A percentile compares a stretch with the other conserved stretches of the same genome.
These are phyloP conservation scores for Brassica cretica DNA, from an alignment of 345 rosid species.

Conservation along the genomic window DNA sequence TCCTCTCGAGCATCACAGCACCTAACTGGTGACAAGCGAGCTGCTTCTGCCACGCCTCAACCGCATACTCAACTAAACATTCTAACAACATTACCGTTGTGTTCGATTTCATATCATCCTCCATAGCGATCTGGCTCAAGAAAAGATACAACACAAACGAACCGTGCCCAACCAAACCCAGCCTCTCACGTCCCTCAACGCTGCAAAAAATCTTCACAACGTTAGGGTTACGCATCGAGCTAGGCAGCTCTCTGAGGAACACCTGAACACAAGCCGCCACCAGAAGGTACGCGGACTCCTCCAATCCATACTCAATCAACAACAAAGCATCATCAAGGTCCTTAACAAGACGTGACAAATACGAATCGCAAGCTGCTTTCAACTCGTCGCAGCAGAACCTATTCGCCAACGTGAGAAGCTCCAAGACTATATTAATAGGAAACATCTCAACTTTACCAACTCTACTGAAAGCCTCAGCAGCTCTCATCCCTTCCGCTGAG, in stretches of 20 bases:
- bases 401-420: constrained; percentile 80
- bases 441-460: constrained; percentile 51
- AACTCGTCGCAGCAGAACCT: constrained; percentile 81
- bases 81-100: constrained; percentile 86
- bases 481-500: constrained; percentile 70
- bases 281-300: constrained; percentile 67
- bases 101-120: constrained; percentile 83
- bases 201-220: constrained; percentile 69
- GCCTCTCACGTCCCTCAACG: constrained; percentile 60
- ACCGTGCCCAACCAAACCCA: constrained; percentile 67
- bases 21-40: constrained; percentile 82
- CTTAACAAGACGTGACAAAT: constrained; percentile 63
- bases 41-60: constrained; percentile 76
- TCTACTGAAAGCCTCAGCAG: constrained; percentile 70
- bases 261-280: constrained; percentile 93
- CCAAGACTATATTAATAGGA: constrained; percentile 56
- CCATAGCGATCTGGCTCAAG: constrained; percentile 78
- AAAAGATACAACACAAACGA: constrained; percentile 75
- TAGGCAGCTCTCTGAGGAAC: constrained; percentile 71
- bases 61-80: constrained; percentile 68
- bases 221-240: constrained; percentile 58
- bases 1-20: constrained; percentile 84
- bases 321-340: constrained; percentile 59
- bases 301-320: constrained; percentile 79
- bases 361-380: constrained; percentile 76